These are phyloP conservation scores for Musa schizocarpa DNA, from an alignment of 176 grass and related monocot species.

Conservation along the genomic window DNA sequence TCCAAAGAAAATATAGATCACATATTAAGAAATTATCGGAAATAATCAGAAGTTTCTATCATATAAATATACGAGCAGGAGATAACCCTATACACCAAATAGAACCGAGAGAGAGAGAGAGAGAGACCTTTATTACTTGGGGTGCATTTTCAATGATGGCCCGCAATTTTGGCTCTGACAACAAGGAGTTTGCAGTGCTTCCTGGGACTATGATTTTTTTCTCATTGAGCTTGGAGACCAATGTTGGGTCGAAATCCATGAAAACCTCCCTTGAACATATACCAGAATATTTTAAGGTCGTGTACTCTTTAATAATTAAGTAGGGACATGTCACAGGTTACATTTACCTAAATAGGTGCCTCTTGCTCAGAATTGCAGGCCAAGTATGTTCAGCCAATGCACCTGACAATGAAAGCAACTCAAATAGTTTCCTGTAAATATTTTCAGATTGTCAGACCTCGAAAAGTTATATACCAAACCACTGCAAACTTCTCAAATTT, in stretches of 20 bases:
- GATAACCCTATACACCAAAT: background rate
- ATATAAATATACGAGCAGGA: background rate
- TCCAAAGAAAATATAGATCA: background rate
- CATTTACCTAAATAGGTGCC: conserved; percentile 66
- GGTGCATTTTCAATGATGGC: conserved; percentile 72
- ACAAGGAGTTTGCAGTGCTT: conserved; percentile 47
- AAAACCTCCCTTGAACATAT: conserved; percentile 58
- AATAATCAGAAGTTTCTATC: background rate
- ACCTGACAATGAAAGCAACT: conserved; percentile 78
- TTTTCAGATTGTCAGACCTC: conserved; percentile 28
- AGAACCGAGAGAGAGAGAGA: background rate
- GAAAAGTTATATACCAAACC: background rate
- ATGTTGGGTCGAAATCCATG: conserved; percentile 67
- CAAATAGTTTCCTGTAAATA: conserved; percentile 74
- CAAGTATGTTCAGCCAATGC: conserved; percentile 85
- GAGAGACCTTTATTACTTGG: conserved; percentile 64
- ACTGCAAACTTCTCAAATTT: background rate
- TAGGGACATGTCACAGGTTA: background rate
- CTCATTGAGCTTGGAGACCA: conserved; percentile 72
- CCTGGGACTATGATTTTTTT: conserved; percentile 60
- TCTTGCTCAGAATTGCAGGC: conserved; percentile 89
- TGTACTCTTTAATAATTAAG: background rate
- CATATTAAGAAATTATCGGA: background rate
- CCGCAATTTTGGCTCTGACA: conserved; percentile 76
- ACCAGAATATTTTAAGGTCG: conserved; percentile 9